Evolutionary conservation across 2,329 filamentous ascomycete species (phyloP).

Genomic region (Ascomycota sp.): DNA sequence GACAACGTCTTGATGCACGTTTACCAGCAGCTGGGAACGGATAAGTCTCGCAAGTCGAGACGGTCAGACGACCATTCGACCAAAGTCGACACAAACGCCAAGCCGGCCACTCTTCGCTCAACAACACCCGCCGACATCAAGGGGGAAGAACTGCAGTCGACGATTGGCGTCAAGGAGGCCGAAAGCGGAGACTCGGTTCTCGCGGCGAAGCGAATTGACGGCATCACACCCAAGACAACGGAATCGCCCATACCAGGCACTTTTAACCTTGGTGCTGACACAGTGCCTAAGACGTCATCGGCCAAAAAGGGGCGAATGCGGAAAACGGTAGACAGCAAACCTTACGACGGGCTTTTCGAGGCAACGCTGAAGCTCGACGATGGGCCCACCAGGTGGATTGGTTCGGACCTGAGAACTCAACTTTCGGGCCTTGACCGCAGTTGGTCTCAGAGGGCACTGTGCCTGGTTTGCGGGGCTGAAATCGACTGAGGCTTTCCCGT

Average conservation of each 20-base stretch:
- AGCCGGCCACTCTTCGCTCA: constrained; percentile 14
- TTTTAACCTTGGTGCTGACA: constrained; percentile 6
- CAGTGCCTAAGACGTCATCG: constrained; percentile 7
- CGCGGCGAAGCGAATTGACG: constrained; percentile 15
- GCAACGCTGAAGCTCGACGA: constrained; percentile 25
- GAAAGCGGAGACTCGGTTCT: constrained; percentile 18
- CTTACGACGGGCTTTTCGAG: constrained; percentile 31
- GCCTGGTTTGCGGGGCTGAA: constrained; percentile 26
- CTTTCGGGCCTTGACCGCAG: constrained; percentile 27
- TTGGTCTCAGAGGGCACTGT: constrained; percentile 30
- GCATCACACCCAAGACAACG: constrained; percentile 11
- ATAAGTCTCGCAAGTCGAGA: constrained; percentile 25
- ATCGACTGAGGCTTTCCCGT: constrained; percentile 20
- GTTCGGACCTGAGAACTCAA: constrained; percentile 27
- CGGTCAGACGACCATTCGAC: constrained; percentile 16
- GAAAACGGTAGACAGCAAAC: constrained; percentile 17
- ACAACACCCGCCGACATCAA: constrained; percentile 31
- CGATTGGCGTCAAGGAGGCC: constrained; percentile 30
- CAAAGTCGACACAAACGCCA: constrained; percentile 17
- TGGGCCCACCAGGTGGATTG: constrained; percentile 27
- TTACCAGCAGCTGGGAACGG: constrained; percentile 26
- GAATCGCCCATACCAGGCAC: constrained; percentile 12
- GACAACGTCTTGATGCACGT: constrained; percentile 30
- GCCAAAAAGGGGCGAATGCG: constrained; percentile 18
- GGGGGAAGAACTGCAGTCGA: constrained; percentile 27